These are phyloP conservation scores for Annulohypoxylon bovei DNA, from an alignment of 495 filamentous ascomycete species.

Conservation along the genomic window DNA sequence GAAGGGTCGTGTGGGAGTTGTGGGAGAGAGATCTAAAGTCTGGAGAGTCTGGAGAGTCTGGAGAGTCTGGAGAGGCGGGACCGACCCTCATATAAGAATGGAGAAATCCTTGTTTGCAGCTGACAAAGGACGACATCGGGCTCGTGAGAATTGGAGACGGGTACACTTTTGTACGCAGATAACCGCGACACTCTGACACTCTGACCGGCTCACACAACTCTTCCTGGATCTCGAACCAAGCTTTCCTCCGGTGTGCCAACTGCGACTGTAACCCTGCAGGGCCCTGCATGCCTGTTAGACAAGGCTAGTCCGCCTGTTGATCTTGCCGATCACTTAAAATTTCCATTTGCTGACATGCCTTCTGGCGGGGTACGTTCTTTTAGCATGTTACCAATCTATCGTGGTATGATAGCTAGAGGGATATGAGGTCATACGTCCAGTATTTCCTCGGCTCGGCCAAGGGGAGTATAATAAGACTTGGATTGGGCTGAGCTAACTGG, in stretches of 20 bases:
- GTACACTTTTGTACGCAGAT: constrained; percentile 21
- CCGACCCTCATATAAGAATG: constrained; percentile 40
- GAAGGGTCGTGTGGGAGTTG: constrained; percentile 28
- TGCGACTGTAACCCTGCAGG: constrained; percentile 31
- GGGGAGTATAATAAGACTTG: constrained; percentile 22
- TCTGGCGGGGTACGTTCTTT: constrained; percentile 16
- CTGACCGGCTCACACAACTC: constrained; percentile 18
- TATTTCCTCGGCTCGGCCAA: constrained; percentile 36
- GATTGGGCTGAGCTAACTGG: constrained; percentile 29
- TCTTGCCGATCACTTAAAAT: constrained; percentile 35
- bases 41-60: constrained; percentile 20
- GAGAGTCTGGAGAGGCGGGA: constrained; percentile 38
- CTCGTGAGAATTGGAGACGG: constrained; percentile 24
- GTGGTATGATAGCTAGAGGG: constrained; percentile 22
- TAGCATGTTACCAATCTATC: constrained; percentile 14
- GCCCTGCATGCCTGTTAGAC: constrained; percentile 24
- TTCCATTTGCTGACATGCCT: constrained; percentile 24
- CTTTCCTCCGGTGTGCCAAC: constrained; percentile 33
- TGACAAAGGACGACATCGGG: constrained; percentile 27
- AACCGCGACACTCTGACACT: constrained; percentile 14
- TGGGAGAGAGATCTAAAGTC: constrained; percentile 33
- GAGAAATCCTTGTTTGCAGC: constrained; percentile 24
- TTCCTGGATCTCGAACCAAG: constrained; percentile 42
- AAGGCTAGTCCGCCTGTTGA: constrained; percentile 32
- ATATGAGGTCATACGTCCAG: constrained; percentile 34